Base-by-base conservation (phyloP, 164 flowering plant species). In the Kingdonia uniflora region DNA sequence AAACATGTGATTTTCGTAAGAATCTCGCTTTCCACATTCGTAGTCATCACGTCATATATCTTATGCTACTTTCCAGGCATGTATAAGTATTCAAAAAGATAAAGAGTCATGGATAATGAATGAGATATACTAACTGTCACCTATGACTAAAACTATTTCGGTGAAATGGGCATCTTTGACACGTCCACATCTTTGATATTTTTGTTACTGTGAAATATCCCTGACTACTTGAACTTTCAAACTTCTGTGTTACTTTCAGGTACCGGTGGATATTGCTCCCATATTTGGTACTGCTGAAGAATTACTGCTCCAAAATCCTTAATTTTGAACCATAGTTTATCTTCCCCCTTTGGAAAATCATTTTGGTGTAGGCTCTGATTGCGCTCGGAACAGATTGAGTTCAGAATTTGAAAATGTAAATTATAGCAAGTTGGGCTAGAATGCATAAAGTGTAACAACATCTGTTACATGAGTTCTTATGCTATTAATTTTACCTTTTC, bases 181-280 rank as follows among this genome's bases (percentile, higher is more conserved):
- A 1, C 25, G 13, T 4, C 5, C 19, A 16, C 6, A 11, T n/a
- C 37, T 14, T 7, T 11, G 10, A 21, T 11, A 16, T 44, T 16
- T 14, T 19, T 33, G 29, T 8, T 12, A 19, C 20, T 25, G 12
- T 35, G 14, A 3, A 50, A 25, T 16, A 2, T 50, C 25, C 5
- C 14, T 19, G 40, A 44, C 39, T 14, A 1, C 6, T 51, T 37
- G 42, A 6, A 33, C 14, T 14, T 40, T 21, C 2, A 15, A 23
- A 8, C 14, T 23, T 19, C 29, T 54, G 2, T 17, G 19, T 37
- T 41, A 45, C 19, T 54, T 24, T 39, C 58, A 61, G 65, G 58
- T 61, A 11, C 65, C 65, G 3, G 58, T 54, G 29, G 58, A 61
- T 54, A 54, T 61, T 14, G 58, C 54, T 54, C 58, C 58, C n/a